Percentiles rank a stretch among this genome's conserved stretches.
These are phyloP conservation scores for Forsythia suspensa DNA, from an alignment of 257 asterid species.

Conservation along the genomic window DNA sequence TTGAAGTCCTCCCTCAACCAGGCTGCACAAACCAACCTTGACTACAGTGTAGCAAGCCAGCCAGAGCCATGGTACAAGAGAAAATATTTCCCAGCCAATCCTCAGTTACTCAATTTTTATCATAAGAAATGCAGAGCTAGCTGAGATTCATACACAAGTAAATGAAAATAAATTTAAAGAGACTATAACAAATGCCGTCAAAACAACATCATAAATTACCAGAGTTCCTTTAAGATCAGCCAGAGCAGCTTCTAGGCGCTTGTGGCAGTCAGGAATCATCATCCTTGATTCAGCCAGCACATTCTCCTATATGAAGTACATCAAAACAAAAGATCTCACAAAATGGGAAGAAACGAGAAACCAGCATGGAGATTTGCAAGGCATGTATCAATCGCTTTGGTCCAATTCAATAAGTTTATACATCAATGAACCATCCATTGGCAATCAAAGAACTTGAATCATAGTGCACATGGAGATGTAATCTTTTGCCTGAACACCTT, in stretches of 20 bases:
- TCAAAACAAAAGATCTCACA: neutral
- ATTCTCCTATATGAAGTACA: constrained; percentile 57
- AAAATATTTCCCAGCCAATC: neutral
- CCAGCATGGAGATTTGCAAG: neutral
- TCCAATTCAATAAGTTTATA: neutral
- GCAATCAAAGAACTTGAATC: neutral
- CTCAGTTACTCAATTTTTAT: neutral
- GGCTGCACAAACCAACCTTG: neutral
- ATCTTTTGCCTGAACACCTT: neutral
- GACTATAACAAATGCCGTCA: neutral
- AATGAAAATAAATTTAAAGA: constrained; percentile 1
- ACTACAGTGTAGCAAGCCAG: neutral
- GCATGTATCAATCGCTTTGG: neutral
- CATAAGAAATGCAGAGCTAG: neutral
- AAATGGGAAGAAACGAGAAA: constrained; percentile 10
- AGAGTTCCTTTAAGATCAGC: constrained; percentile 66
- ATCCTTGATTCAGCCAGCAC: constrained; percentile 91
- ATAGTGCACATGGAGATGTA: neutral
- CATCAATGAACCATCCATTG: neutral
- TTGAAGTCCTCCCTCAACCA: neutral
- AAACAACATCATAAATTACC: constrained; percentile 39
- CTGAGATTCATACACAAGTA: neutral
- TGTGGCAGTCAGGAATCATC: constrained; percentile 95
- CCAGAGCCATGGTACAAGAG: neutral
- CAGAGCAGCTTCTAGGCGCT: constrained; percentile 77